Evolutionary conservation across 1,139 yeast species (phyloP).

Genomic region (Hansenula anomala): DNA sequence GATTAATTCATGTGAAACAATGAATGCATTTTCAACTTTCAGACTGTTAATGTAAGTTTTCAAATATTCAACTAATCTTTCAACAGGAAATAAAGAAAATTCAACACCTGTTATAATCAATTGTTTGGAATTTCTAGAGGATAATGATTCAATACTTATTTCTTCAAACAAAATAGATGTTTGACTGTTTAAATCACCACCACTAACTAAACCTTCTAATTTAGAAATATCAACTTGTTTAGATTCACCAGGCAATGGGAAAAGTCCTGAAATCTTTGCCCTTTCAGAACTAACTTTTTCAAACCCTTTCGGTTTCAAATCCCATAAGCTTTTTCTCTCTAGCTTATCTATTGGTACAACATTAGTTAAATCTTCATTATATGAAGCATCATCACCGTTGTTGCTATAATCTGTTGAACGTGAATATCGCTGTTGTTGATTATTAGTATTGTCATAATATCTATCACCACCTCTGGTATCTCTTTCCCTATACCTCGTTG

Average conservation of each 20-base stretch:
- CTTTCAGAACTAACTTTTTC: constrained; percentile 73
- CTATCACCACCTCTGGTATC: too few relatives aligned
- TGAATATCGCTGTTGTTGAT: too few relatives aligned
- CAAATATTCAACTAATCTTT: constrained; percentile 38
- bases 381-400: too few relatives aligned
- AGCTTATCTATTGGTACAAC: constrained; percentile 40
- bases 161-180: constrained; percentile 30
- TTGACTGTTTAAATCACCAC: constrained; percentile 29
- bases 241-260: constrained; percentile 72
- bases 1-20: constrained; percentile 15
- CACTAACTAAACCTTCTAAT: constrained; percentile 43
- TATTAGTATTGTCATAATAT: too few relatives aligned
- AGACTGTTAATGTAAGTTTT: constrained; percentile 35
- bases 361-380: constrained; percentile 23
- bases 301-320: constrained; percentile 67
- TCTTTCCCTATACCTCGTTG: constrained; percentile 4
- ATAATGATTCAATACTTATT: constrained; percentile 45
- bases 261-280: constrained; percentile 79
- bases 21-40: constrained; percentile 19
- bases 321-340: constrained; percentile 58
- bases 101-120: constrained; percentile 44
- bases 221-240: constrained; percentile 49
- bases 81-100: constrained; percentile 33
- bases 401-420: too few relatives aligned
- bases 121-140: constrained; percentile 47